Conservation (phyloP, 306 rosid species). For the Cercis canadensis region DNA sequence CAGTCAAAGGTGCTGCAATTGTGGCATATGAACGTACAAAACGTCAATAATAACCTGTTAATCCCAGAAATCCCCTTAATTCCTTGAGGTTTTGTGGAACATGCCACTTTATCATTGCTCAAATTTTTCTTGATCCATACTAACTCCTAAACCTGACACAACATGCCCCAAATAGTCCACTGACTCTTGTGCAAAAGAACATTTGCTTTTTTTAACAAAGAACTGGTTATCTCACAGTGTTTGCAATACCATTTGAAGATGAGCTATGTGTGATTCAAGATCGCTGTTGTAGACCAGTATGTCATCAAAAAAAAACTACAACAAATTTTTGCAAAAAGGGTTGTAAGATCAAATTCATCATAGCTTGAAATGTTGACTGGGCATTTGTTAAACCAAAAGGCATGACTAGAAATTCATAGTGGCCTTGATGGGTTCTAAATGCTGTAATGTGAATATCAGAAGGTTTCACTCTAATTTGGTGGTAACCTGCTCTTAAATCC, state of each 20-base stretch:
- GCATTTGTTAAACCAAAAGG: background rate
- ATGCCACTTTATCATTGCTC: background rate
- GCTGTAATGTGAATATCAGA: too few relatives aligned
- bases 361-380: background rate
- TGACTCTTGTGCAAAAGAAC: background rate
- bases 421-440: too few relatives aligned
- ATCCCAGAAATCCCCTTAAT: too few relatives aligned
- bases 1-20: background rate
- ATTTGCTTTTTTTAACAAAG: background rate
- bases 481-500: too few relatives aligned
- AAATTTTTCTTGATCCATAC: background rate
- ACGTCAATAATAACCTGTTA: background rate
- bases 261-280: background rate
- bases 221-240: too few relatives aligned
- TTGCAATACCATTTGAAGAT: background rate
- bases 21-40: background rate
- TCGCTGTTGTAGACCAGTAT: background rate
- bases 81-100: background rate
- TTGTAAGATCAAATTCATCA: background rate
- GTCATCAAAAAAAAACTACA: background rate
- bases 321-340: background rate
- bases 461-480: too few relatives aligned
- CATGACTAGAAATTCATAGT: background rate
- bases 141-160: background rate
- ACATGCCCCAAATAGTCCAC: background rate